A percentile compares a stretch with the other conserved stretches of the same genome.
Evolutionary conservation across 2,329 filamentous ascomycete genomes (phyloP).

Genomic region (Rutstroemia sp.): DNA sequence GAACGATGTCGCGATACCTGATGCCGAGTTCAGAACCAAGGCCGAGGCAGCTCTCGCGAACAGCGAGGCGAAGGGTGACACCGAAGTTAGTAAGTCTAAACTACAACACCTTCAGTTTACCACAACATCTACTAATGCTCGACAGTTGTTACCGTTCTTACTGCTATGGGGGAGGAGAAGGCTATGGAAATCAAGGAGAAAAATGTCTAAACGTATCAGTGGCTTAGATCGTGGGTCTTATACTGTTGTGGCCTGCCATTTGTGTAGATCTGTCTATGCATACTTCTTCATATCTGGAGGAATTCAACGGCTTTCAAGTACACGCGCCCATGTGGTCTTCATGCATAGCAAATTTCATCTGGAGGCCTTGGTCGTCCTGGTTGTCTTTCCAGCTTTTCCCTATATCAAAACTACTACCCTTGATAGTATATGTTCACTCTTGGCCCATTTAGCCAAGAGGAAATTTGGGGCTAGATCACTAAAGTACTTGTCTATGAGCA

Average conservation of each 20-base stretch:
- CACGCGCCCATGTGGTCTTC: constrained; percentile 36
- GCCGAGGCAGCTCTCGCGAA: constrained; percentile 44
- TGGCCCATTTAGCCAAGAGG: constrained; percentile 31
- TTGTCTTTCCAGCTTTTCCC: constrained; percentile 25
- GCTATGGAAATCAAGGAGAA: constrained; percentile 86
- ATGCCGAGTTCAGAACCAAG: constrained; percentile 61
- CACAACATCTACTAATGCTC: background rate
- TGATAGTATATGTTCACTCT: constrained; percentile 27
- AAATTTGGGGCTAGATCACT: constrained; percentile 24
- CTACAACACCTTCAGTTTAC: background rate
- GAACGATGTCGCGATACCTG: constrained; percentile 91
- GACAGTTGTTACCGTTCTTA: constrained; percentile 82
- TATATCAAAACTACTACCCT: constrained; percentile 22
- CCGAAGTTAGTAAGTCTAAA: constrained; percentile 57
- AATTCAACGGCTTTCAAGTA: constrained; percentile 25
- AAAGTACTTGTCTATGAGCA: background rate
- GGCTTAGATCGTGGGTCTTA: constrained; percentile 13
- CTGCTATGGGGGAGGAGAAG: constrained; percentile 92
- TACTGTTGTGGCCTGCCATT: constrained; percentile 22
- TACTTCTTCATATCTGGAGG: constrained; percentile 15
- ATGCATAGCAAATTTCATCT: constrained; percentile 36
- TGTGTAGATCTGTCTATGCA: constrained; percentile 18
- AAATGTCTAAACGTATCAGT: no score
- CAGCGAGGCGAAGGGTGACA: constrained; percentile 86
- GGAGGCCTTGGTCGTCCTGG: constrained; percentile 38